Evolutionary conservation across 768 basidiomycete genomes (phyloP), one percentile per base, ranked within the genome.

Genomic region (Hypholoma fasciculare): DNA sequence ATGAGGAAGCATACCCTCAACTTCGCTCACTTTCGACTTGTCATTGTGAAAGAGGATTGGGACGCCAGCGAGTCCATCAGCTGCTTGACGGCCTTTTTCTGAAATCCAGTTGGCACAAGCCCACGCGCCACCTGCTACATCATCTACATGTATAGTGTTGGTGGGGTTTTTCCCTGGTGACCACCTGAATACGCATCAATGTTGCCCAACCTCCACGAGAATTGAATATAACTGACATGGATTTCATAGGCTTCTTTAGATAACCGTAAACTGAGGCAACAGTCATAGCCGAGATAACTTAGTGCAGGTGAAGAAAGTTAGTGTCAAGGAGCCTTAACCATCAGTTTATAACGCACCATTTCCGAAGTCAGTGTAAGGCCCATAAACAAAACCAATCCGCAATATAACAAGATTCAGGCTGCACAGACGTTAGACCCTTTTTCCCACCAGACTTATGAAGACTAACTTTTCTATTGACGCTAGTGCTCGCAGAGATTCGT

Each of bases 181-280:
- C 89, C 90, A 91, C 69, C 91, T 92, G 61, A 1, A 36, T 19
- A 40, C 38, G 47, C 39, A 48, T 73, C 37, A 67, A 37, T 58
- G 51, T 53, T 58, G 20, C 49, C 17, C 40, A 12, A 14, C 40
- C 40, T 40, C 39, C 54, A 11, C 56, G 38, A 13, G 56, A 27
- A 54, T 13, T 49, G 43, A 49, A 11, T 23, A 34, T 19, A 42
- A 64, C 87, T 63, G 65, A 93, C 90, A 94, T 78, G 9, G 86
- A 89, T 69, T 90, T 92, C 87, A 95, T 90, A 1, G 91, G 90
- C 63, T 90, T 87, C 68, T 91, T 84, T 71, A 91, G 76, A 67
- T 90, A 85, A 5, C 90, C 90, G 70, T 94, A 94, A 27, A 94
- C 86, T 12, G 89, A 82, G 9, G 85, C 88, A 12, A 93, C 86